A percentile compares a stretch with the other conserved stretches of the same genome.
Conservation (phyloP, 1,284 basidiomycete species). For the Fistulina hepatica region DNA sequence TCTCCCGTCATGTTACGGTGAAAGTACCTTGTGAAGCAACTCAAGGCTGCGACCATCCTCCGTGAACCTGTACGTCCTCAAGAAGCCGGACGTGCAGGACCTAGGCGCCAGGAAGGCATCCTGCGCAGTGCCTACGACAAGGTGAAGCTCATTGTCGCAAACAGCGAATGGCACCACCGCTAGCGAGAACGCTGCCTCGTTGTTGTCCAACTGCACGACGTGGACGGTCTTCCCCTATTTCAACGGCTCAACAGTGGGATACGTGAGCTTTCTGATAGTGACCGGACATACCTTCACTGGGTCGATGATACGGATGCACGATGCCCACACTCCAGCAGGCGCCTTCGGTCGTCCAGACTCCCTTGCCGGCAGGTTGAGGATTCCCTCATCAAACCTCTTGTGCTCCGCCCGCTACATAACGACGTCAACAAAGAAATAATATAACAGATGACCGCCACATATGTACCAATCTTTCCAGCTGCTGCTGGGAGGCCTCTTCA, state of each 20-base stretch:
- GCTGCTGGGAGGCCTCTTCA: constrained; percentile 54
- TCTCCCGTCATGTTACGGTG: neutral
- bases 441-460: constrained; percentile 25
- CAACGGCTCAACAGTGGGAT: constrained; percentile 8
- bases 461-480: constrained; percentile 61
- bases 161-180: constrained; percentile 81
- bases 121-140: constrained; percentile 89
- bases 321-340: constrained; percentile 86
- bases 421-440: constrained; percentile 3
- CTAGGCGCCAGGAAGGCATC: constrained; percentile 77
- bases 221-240: constrained; percentile 56
- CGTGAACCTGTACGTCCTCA: constrained; percentile 77
- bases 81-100: constrained; percentile 76
- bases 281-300: constrained; percentile 54
- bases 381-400: constrained; percentile 56
- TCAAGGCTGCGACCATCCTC: constrained; percentile 76
- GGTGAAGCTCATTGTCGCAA: constrained; percentile 61
- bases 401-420: constrained; percentile 40
- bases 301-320: constrained; percentile 87
- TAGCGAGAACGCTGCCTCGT: constrained; percentile 91
- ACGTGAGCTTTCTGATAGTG: neutral
- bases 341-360: constrained; percentile 80
- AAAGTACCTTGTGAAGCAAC: constrained; percentile 72
- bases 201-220: constrained; percentile 74
- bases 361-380: constrained; percentile 64